Evolutionary conservation across 2,329 filamentous ascomycete species (phyloP), one percentile per base, ranked within the genome.

Genomic region (Sporothrix variecibatus): DNA sequence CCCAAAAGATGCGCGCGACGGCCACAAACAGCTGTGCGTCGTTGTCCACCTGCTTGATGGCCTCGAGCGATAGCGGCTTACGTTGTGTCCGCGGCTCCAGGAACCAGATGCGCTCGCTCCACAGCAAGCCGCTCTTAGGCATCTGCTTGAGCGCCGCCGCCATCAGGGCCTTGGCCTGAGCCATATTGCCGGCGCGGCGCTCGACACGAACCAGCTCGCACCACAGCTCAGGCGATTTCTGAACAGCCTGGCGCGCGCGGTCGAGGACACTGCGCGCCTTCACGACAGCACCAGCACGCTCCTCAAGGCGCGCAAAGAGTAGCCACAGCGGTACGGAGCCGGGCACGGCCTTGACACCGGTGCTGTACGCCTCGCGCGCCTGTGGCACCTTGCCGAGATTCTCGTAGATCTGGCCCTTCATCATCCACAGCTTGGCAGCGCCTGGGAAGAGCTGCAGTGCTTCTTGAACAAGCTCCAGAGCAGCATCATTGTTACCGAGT

Each of bases 361-460:
- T 92, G 75, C 89, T 90, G 82, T 96, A 98, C 0, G 95, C 94
- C 81, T 98, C 94, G 65, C 96, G 90, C 2, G 96, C 96, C 82
- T 96, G 93, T 0, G 92, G 91, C 17, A 92, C 84, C 83, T 94
- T 94, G 78, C 89, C 91, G 65, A 94, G 88, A 60, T 91, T 88
- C 80, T 98, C 93, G 86, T 99, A 99, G 76, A 98, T 96, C 81
- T 99, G 96, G 0, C 97, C 96, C 84, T 99, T 99, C 86, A 97
- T 93, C 93, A 98, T 98, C 92, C 95, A 98, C 31, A 99, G 87
- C 83, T 98, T 98, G 71, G 94, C 88, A 15, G 92, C 90, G 62
- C 91, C 89, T 0, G 96, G 95, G 84, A 97, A 99, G 11, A 94
- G 88, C 77, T 95, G 92, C 49, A 99, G 85, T 0, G 92, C 96